Base-by-base conservation (phyloP, 345 rosid genomes). In the Eutrema japonicum region DNA sequence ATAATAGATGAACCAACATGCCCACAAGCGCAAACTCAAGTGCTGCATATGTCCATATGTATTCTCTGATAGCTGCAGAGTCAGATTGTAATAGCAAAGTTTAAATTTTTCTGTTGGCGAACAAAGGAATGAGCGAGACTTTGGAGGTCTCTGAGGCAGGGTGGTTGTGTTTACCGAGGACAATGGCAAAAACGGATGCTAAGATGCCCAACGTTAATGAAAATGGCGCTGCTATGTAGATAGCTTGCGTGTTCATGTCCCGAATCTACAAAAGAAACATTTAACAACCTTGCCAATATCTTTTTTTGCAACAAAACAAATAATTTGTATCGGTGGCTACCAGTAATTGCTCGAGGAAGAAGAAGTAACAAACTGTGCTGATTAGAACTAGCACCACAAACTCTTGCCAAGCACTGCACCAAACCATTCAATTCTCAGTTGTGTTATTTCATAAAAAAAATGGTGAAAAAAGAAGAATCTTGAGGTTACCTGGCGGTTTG, bases 381-480 rank as follows among this genome's bases (percentile, higher is more conserved):
- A 95, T 89, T 48, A 95, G 75, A 58, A 89, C 91, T n/a, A 95
- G 91, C 81, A 92, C 97, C 72, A 89, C 96, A 81, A 95, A 89
- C 74, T 91, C 99, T 79, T 91, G 99, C 99, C 97, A 91, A 55
- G 87, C 96, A 82, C 99, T 94, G 92, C 85, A 85, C 43, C 54
- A 60, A 71, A 35, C 35, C 53, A 72, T 53, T 26, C 50, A 50
- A 32, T 46, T 32, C 43, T 71, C 64, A 74, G 26, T 27, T 68
- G 27, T 68, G 35, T 26, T 64, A 29, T 64, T 57, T 14, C 5
- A 35, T 41, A 52, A 72, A 45, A 52, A 16, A 71, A 45, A 78
- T 2, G 18, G 56, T 51, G 54, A 66, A 49, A 66, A 57, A 64
- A 55, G 62, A 62, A 56, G 66, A 69, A 30, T 49, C 13, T 65